Evolutionary conservation across 306 rosid genomes (phyloP), one percentile per base, ranked within the genome.

Genomic region (Astragalus glycyphyllos): DNA sequence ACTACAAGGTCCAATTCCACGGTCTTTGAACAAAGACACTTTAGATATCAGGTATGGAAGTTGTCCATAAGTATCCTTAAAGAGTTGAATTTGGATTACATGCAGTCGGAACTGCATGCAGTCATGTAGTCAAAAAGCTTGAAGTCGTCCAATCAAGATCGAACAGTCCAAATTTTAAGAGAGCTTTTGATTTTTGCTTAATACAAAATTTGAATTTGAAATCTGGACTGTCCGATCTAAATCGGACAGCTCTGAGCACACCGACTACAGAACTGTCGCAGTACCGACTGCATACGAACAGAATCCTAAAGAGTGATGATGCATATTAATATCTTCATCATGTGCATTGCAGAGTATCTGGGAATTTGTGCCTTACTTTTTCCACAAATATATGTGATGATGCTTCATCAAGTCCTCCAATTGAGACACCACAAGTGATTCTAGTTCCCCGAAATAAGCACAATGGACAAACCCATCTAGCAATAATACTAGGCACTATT

Each of bases 391-490:
- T 83, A 23, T 93, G 98, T 71, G 78, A 81, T 47, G 88, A 77
- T 35, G 82, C 70, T 57, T 65, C 89, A 71, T 68, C 84, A 44
- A 75, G 58, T 81, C 84, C 92, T 57, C 76, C 97, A 58, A 82
- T 88, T 81, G 96, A 87, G 80, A 62, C 92, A 13, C 98, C 98
- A 17, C 92, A 90, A 85, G 81, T 88, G 9, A 93, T 88, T 38
- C 54, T 85, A 70, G 16, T 93, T 72, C 74, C 86, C 58, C 60
- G 34, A 68, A 84, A 56, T 80, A 77, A 81, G 81, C 83, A 78
- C 74, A 73, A 37, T 14, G 69, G 58, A 65, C 82, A 79, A 63
- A 67, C 23, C 56, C 86, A 55, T 72, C 59, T 85, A 69, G 79
- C 83, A 48, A 65, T 86, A 47, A 77, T 85, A 71, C 75, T 87